Evolutionary conservation across 1,139 yeast species (phyloP), one percentile per base, ranked within the genome.

Genomic region (Candida sp.): DNA sequence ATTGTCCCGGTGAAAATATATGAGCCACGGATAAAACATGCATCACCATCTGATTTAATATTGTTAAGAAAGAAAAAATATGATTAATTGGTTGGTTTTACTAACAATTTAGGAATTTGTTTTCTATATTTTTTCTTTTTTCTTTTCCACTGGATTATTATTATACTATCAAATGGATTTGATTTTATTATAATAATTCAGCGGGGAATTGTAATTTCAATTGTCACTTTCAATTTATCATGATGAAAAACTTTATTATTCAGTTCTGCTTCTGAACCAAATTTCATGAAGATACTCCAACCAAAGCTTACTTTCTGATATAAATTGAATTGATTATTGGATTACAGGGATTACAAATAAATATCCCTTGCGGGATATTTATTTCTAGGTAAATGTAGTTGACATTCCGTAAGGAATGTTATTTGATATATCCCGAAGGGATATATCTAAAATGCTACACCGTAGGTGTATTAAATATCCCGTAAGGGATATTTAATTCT

Each of bases 251-350:
- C 68, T 55, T 60, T 58, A 15, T 45, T 61, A 63, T 73, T 82
- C 93, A 85, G 93, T 85, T 85, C 93, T 85, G 93, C 93, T 85
- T 85, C 93, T 85, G 93, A 85, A 75, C 80, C 79, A 73, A 71
- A 60, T 53, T 63, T 64, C 59, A 67, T 79, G 91, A 84, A 84
- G 91, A 84, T 73, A 83, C 72, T 75, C 66, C 50, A 52, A 61
- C 66, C 73, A 75, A 69, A 69, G 68, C 72, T 66, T 64, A 58
- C 52, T 43, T 23, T 48, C 49, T 47, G 49, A 47, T 36, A 42
- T 43, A 43, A 49, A 43, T 36, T 38, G 36, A 37, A n/a, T n/a
- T 21, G 21, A 19, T n/a, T 15, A 15, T 15, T 15, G 19, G 19
- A 15, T 15, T 15, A 15, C 19, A 15, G 19, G 19, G n/a, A n/a